A percentile compares a stretch with the other conserved stretches of the same genome.
Conservation (phyloP, 805 yeast species). For the Saccharomyces mikatae region DNA sequence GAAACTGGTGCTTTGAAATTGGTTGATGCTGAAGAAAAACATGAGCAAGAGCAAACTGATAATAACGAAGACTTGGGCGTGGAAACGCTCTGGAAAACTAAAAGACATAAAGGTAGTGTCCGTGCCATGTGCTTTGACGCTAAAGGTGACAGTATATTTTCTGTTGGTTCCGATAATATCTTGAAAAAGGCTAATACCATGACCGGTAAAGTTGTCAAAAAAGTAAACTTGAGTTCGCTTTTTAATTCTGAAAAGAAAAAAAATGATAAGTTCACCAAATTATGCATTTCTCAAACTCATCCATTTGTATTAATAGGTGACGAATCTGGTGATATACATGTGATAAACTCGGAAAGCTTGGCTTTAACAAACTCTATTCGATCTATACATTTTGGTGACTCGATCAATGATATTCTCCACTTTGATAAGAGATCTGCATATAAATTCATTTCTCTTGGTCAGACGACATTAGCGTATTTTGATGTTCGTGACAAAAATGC, state of each 20-base stretch:
- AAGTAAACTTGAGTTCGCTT: slow-evolving; percentile 27
- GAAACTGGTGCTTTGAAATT: slow-evolving; percentile 13
- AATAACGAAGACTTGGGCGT: slow-evolving; percentile 17
- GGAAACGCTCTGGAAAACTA: slow-evolving; percentile 65
- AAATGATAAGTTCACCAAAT: slow-evolving; percentile 28
- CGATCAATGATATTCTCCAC: slow-evolving; percentile 65
- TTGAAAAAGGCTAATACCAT: slow-evolving; percentile 64
- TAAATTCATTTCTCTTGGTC: slow-evolving; percentile 72
- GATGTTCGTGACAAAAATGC: slow-evolving; percentile 46
- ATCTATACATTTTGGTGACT: slow-evolving; percentile 61
- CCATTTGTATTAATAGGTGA: slow-evolving; percentile 47
- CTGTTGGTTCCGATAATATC: slow-evolving; percentile 74
- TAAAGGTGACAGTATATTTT: slow-evolving; percentile 43
- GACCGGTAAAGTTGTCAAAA: slow-evolving; percentile 69
- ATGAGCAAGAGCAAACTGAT: slow-evolving; percentile 1
- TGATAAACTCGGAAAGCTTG: slow-evolving; percentile 52
- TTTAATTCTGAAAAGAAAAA: slow-evolving; percentile 3
- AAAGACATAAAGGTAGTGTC: slow-evolving; percentile 84
- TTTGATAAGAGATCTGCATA: slow-evolving; percentile 61
- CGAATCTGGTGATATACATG: slow-evolving; percentile 62
- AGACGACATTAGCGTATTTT: slow-evolving; percentile 69
- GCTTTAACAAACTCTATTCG: slow-evolving; percentile 41
- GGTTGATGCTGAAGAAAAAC: slow-evolving; percentile 1
- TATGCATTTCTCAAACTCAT: slow-evolving; percentile 30
- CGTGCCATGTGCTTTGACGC: slow-evolving; percentile 58